Evolutionary conservation across 345 rosid species (phyloP), one percentile per base, ranked within the genome.

Genomic region (Camelina hispida): DNA sequence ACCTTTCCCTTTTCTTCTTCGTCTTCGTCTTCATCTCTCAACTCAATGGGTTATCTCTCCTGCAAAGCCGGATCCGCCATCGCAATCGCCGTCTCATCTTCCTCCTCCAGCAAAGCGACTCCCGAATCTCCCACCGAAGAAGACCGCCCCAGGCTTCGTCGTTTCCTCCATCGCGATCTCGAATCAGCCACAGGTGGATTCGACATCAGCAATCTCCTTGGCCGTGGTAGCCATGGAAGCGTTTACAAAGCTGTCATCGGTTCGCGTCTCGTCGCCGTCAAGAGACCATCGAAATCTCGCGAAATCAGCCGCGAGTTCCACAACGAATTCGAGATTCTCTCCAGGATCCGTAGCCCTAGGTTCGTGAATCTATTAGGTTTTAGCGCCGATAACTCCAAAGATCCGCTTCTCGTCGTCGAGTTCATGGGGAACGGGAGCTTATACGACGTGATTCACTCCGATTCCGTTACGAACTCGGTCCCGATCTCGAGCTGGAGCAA

Each of bases 151-250:
- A 92, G 84, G 86, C 88, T 95, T 80, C 96, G 89, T 62, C 94
- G 83, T 7, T 95, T 89, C 74, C 74, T 81, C 34, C 91, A 95
- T 85, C 81, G 90, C 69, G 99, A 92, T 78, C 91, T 95, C 12
- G 96, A 92, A 76, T 88, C 98, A 0, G 99, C 99, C 58, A 93
- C 99, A 58, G 77, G 87, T 62, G 98, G 99, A 7, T 95, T 95
- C 89, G 83, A 96, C 77, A 85, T 86, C 54, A 80, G 80, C 54
- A 90, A 82, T 66, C 85, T 95, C 3, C 85, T 95, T 6, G 99
- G 99, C 0, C 90, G 89, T 72, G 99, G 99, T 65, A 95, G 99
- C 82, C 99, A 95, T 74, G 99, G 98, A 3, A 80, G 81, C 76
- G 99, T 95, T 69, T 95, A 95, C 89, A 95, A 90, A 80, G 99